Percentiles rank a stretch among this genome's conserved stretches.
These are phyloP conservation scores for Gautieria morchelliformis DNA, from an alignment of 768 basidiomycete genomes.

Conservation along the genomic window DNA sequence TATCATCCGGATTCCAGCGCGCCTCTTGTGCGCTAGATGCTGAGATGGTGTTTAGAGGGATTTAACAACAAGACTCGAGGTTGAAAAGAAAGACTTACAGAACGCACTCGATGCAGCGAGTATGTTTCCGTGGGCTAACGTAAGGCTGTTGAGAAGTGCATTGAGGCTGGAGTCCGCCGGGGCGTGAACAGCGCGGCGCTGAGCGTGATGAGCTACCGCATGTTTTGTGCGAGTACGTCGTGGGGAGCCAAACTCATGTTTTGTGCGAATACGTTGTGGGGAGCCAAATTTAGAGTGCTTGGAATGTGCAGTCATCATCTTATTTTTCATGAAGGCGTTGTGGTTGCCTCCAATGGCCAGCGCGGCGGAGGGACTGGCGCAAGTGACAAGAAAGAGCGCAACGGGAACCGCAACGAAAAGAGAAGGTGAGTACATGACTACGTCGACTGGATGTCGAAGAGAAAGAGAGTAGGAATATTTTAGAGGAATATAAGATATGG, in stretches of 20 bases:
- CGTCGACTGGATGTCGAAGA: neutral
- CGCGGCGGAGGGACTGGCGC: neutral
- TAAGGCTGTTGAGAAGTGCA: neutral
- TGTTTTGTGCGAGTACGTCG: neutral
- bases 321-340: neutral
- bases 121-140: neutral
- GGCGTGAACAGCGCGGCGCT: neutral
- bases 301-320: neutral
- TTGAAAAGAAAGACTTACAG: neutral
- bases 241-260: neutral
- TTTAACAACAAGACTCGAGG: neutral
- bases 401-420: constrained; percentile 3
- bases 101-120: neutral
- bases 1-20: constrained; percentile 6
- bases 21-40: neutral
- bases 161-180: neutral
- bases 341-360: neutral
- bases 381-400: neutral
- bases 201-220: neutral
- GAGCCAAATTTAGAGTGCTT: neutral
- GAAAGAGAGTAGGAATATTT: neutral
- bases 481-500: neutral
- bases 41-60: neutral
- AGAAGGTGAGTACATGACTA: neutral
- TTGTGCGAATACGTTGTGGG: neutral